Base-by-base conservation (phyloP, 345 rosid species). In the Geranium brycei region DNA sequence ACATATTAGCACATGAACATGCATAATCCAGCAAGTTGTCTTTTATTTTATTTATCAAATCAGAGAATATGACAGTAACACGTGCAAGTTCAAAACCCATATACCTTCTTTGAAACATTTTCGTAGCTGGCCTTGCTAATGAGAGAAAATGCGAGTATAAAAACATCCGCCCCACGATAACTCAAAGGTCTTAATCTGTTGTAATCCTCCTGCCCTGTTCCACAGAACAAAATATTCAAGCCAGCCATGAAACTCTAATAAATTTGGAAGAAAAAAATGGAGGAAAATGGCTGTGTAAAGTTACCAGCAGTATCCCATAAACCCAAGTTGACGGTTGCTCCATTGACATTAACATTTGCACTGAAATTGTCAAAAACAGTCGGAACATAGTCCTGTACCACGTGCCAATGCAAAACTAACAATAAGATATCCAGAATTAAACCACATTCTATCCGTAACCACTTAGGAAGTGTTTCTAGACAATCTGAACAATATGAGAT, bases 81-180 rank as follows among this genome's bases (percentile, higher is more conserved):
- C 3, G 41, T 35, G 3, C 41, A 35, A 35, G 4, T 35, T 7
- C 41, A 35, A 35, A 35, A 35, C 3, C 41, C 10, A 4, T 35
- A 30, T 68, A 87, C 98, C 97, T 92, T 92, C 76, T 92, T 90
- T 60, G 98, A 83, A 55, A 90, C 85, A 57, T 89, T 92, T 76
- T 92, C 98, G 66, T 92, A 92, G 77, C 98, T 92, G 74, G 98
- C 98, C 80, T 92, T 92, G 90, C 98, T 92, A 68, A 92, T 92
- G 31, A 92, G 84, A 73, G 98, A 92, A 78, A 92, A 92, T 5
- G 93, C 96, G 73, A 91, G 92, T 70, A 91, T 87, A 69, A 91
- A 91, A 62, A 91, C 95, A 77, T 91, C 96, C 0, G 96, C 96
- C 18, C 95, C 96, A 58, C 91, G 88, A 64, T 89, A 89, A 71